These are phyloP conservation scores for Brettanomyces sp. DNA, from an alignment of 805 yeast genomes.

Conservation along the genomic window DNA sequence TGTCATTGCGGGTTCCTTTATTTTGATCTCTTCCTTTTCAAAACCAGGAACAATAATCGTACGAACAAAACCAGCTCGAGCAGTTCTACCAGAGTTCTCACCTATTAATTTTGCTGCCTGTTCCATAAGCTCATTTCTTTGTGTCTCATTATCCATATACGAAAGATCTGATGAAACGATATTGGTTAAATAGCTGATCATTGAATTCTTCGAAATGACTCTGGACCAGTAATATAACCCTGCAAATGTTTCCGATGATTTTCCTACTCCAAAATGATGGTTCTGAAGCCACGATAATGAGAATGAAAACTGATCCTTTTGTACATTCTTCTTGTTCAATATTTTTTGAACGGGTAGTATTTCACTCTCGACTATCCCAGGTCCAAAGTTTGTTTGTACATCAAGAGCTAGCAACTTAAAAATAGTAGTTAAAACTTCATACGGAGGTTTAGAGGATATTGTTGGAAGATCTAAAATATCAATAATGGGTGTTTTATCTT, in stretches of 20 bases:
- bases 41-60: slow-evolving; percentile 40
- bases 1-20: slow-evolving; percentile 80
- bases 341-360: slow-evolving; percentile 4
- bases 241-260: slow-evolving; percentile 2
- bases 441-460: slow-evolving; percentile 37
- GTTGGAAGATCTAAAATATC: slow-evolving; percentile 55
- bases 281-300: slow-evolving; percentile 37
- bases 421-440: slow-evolving; percentile 32
- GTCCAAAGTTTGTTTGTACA: slow-evolving; percentile 40
- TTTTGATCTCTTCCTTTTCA: slow-evolving; percentile 20
- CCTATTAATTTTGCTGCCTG: slow-evolving; percentile 59
- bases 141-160: slow-evolving; percentile 31
- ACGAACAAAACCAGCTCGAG: slow-evolving; percentile 64
- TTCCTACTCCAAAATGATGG: slow-evolving; percentile 22
- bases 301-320: slow-evolving; percentile 12
- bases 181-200: slow-evolving; percentile 39
- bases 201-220: slow-evolving; percentile 13
- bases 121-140: slow-evolving; percentile 35
- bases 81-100: slow-evolving; percentile 78
- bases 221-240: background rate
- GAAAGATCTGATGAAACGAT: slow-evolving; percentile 38
- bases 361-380: slow-evolving; percentile 2
- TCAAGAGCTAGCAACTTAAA: slow-evolving; percentile 41
- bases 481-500: slow-evolving; percentile 11
- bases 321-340: slow-evolving; percentile 28